Percentiles rank a stretch among this genome's conserved stretches.
These are phyloP conservation scores for Pyrenophora teres DNA, from an alignment of 2,329 filamentous ascomycete genomes.

Conservation along the genomic window DNA sequence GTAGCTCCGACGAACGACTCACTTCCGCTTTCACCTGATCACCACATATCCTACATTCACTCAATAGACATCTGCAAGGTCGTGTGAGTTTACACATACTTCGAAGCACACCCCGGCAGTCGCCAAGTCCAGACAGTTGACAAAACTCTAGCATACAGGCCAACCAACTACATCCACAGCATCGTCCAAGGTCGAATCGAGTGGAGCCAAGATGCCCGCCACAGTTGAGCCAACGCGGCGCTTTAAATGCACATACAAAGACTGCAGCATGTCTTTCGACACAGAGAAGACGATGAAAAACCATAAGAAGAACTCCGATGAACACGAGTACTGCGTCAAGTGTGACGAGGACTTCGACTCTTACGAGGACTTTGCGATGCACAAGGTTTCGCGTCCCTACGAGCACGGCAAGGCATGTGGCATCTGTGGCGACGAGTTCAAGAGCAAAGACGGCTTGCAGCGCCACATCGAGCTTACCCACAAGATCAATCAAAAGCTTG, in stretches of 20 bases:
- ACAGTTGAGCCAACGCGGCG: constrained; percentile 26
- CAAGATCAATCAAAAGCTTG: constrained; percentile 55
- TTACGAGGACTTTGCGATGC: constrained; percentile 52
- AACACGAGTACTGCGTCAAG: constrained; percentile 54
- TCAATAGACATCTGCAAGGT: too few relatives aligned
- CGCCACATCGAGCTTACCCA: constrained; percentile 58
- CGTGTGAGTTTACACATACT: too few relatives aligned
- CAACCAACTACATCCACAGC: too few relatives aligned
- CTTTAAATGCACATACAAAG: constrained; percentile 51
- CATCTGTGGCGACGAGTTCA: constrained; percentile 62
- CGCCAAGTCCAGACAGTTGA: too few relatives aligned
- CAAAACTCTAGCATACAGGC: too few relatives aligned
- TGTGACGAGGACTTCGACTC: constrained; percentile 54
- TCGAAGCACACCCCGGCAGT: too few relatives aligned
- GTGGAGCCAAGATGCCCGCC: constrained; percentile 28
- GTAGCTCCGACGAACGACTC: too few relatives aligned
- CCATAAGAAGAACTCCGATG: constrained; percentile 55
- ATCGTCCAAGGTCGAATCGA: too few relatives aligned
- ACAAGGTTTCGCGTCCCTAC: constrained; percentile 49
- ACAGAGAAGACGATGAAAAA: constrained; percentile 53
- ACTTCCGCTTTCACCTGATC: too few relatives aligned
- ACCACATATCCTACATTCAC: too few relatives aligned
- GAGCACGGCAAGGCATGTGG: constrained; percentile 59
- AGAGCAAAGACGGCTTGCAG: constrained; percentile 57
- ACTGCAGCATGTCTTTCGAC: constrained; percentile 55